Evolutionary conservation across 257 asterid genomes (phyloP).

Genomic region (Lantana camara): DNA sequence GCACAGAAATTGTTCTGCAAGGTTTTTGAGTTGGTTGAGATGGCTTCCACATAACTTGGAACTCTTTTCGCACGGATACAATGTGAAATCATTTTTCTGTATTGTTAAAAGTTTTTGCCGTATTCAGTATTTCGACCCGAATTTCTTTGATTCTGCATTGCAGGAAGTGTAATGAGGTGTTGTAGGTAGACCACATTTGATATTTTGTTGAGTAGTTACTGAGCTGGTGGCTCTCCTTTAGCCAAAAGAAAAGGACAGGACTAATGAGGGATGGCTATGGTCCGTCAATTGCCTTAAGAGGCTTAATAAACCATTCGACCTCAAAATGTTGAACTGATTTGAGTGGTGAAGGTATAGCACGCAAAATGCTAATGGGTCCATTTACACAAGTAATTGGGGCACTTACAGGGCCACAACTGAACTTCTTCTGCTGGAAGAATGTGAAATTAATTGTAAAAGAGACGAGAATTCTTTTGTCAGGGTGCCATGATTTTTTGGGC

Average conservation of each 20-base stretch:
- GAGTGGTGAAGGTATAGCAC: background rate
- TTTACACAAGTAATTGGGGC: constrained; percentile 1
- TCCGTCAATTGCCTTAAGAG: background rate
- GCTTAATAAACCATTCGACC: background rate
- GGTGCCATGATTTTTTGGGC: too few species aligned
- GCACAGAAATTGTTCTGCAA: background rate
- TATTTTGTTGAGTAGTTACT: background rate
- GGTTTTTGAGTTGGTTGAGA: constrained; percentile 12
- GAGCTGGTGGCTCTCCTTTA: background rate
- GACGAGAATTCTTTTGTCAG: background rate
- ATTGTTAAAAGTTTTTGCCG: background rate
- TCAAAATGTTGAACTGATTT: background rate
- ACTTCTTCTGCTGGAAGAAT: background rate
- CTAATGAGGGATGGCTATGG: background rate
- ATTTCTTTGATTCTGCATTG: background rate
- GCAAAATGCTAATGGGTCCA: background rate
- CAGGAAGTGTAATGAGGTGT: background rate
- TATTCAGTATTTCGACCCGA: background rate
- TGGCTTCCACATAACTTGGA: constrained; percentile 14
- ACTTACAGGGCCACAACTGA: background rate
- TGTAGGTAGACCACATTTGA: background rate
- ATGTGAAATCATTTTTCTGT: constrained; percentile 11
- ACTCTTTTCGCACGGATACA: background rate
- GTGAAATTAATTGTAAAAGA: background rate
- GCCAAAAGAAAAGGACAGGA: background rate